Conservation (phyloP, 495 filamentous ascomycete species). For the Melanomma pulvis-pyrius region DNA sequence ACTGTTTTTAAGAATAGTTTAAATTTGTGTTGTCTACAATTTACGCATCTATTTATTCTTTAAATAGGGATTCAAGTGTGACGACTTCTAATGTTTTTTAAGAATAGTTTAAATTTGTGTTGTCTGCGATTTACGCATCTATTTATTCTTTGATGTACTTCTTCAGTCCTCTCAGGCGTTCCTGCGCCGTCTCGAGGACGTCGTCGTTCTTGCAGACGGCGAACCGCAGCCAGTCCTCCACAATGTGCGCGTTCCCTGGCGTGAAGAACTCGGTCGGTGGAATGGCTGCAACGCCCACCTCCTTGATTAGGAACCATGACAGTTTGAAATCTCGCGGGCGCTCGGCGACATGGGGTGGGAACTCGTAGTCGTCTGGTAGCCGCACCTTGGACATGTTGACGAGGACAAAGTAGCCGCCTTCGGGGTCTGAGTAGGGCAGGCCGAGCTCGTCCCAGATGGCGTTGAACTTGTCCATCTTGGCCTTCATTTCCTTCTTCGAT, state of each 20-base stretch:
- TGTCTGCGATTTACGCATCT: too few relatives aligned
- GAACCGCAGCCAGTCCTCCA: slow-evolving; percentile 90
- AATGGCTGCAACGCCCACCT: slow-evolving; percentile 93
- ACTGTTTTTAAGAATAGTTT: too few relatives aligned
- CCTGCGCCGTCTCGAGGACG: slow-evolving; percentile 86
- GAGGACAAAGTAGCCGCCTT: slow-evolving; percentile 95
- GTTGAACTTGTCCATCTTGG: slow-evolving; percentile 87
- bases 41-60: too few relatives aligned
- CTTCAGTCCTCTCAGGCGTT: slow-evolving; percentile 81
- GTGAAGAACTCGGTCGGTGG: slow-evolving; percentile 98
- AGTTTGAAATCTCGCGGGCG: slow-evolving; percentile 92
- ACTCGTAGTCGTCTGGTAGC: slow-evolving; percentile 77
- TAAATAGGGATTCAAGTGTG: too few relatives aligned
- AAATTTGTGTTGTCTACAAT: too few relatives aligned
- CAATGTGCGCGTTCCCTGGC: slow-evolving; percentile 75
- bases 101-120: too few relatives aligned
- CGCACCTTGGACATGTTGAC: slow-evolving; percentile 86
- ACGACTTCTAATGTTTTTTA: too few relatives aligned
- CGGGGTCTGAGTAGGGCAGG: slow-evolving; percentile 88
- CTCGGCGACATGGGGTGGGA: slow-evolving; percentile 82
- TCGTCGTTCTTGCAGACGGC: slow-evolving; percentile 96
- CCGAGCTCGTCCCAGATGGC: slow-evolving; percentile 84
- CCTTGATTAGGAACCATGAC: slow-evolving; percentile 93
- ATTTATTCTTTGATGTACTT: slow-evolving; percentile 62
- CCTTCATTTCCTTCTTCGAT: slow-evolving; percentile 80